Conservation (phyloP, 257 asterid species). For the Echium plantagineum region DNA sequence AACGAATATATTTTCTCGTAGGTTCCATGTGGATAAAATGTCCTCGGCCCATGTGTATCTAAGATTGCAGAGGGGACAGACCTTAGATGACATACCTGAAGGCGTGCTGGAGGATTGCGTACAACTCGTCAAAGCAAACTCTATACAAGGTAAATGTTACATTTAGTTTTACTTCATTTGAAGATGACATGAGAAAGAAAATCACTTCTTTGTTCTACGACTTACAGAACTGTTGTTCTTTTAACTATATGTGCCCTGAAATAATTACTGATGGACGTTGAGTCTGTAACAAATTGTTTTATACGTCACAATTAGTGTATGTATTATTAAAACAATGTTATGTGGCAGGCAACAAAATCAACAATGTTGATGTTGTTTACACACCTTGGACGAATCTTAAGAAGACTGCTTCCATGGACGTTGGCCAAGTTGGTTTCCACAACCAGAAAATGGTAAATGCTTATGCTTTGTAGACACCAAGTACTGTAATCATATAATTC, state of each 20-base stretch:
- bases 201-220: neutral
- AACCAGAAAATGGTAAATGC: constrained; percentile 71
- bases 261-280: neutral
- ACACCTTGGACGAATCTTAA: constrained; percentile 97
- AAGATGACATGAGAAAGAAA: neutral
- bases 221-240: neutral
- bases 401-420: constrained; percentile 97
- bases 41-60: constrained; percentile 97
- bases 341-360: constrained; percentile 77
- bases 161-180: constrained; percentile 1
- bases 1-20: constrained; percentile 24
- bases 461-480: neutral
- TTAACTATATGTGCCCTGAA: neutral
- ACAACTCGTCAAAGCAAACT: constrained; percentile 95
- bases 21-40: constrained; percentile 99
- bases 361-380: constrained; percentile 89
- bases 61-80: constrained; percentile 80
- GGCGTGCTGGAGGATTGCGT: constrained; percentile 91
- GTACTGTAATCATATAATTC: no score
- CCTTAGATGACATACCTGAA: constrained; percentile 76
- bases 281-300: neutral
- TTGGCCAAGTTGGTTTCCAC: constrained; percentile 96
- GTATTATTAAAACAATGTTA: neutral
- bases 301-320: neutral
- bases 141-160: constrained; percentile 67